Percentiles rank a stretch among this genome's conserved stretches.
Conservation (phyloP, 345 rosid genomes). For the Conringia planisiliqua region DNA sequence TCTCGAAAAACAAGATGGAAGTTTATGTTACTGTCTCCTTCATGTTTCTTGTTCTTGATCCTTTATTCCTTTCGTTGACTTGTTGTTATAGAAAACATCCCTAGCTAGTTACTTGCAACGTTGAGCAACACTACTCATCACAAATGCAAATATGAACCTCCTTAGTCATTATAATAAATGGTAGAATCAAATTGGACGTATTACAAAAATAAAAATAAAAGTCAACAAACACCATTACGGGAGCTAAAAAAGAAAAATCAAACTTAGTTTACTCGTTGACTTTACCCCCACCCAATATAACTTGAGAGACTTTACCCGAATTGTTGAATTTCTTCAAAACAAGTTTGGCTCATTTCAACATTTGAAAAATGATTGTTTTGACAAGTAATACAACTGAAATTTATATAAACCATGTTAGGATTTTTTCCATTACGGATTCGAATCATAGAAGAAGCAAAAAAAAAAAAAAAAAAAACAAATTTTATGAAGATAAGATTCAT, state of each 20-base stretch:
- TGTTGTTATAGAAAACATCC: neutral
- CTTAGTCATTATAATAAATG: neutral
- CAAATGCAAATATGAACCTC: neutral
- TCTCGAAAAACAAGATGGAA: too few relatives aligned
- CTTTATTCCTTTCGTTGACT: neutral
- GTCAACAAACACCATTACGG: neutral
- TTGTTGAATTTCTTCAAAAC: neutral
- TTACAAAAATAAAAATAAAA: neutral
- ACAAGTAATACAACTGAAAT: neutral
- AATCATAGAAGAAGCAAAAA: too few relatives aligned
- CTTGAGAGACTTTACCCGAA: neutral
- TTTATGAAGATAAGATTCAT: neutral
- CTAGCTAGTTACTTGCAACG: neutral
- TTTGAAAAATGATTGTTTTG: neutral
- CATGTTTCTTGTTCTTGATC: neutral
- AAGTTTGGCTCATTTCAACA: conserved; percentile 16
- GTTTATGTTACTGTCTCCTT: neutral
- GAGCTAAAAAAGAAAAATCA: neutral
- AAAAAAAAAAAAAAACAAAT: neutral
- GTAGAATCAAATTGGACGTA: conserved; percentile 2
- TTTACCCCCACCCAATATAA: neutral
- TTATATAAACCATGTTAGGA: neutral
- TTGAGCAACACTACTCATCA: neutral
- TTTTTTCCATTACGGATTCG: neutral
- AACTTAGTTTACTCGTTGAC: neutral